These are phyloP conservation scores for Aspergillus affinis DNA, from an alignment of 495 filamentous ascomycete species.

Conservation along the genomic window DNA sequence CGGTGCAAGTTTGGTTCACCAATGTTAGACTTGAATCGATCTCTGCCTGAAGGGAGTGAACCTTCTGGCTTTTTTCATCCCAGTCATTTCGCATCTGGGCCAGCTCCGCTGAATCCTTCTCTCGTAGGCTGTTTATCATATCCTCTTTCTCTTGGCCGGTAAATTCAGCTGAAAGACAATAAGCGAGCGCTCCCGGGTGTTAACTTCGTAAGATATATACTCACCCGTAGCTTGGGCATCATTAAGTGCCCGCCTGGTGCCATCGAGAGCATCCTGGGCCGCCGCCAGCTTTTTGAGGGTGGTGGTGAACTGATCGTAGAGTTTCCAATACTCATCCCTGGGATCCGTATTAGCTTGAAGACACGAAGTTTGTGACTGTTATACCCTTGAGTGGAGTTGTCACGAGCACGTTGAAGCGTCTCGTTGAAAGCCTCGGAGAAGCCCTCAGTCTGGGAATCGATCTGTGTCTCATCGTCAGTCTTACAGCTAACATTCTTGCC, in stretches of 20 bases:
- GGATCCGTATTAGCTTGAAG: not conserved
- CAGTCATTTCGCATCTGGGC: slow-evolving; percentile 46
- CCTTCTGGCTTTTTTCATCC: slow-evolving; percentile 40
- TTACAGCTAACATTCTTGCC: not conserved
- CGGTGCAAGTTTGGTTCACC: slow-evolving; percentile 41
- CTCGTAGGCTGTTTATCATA: slow-evolving; percentile 47
- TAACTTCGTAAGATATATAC: slow-evolving; percentile 14
- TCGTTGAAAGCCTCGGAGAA: slow-evolving; percentile 40
- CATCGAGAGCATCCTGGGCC: slow-evolving; percentile 39
- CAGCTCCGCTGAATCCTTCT: slow-evolving; percentile 44
- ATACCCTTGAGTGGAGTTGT: slow-evolving; percentile 43
- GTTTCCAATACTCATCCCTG: slow-evolving; percentile 49
- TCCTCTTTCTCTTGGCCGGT: slow-evolving; percentile 51
- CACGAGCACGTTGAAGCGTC: slow-evolving; percentile 37
- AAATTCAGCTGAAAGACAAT: slow-evolving; percentile 39
- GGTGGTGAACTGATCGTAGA: slow-evolving; percentile 45
- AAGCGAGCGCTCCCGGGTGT: slow-evolving; percentile 17
- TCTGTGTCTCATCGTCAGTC: slow-evolving; percentile 23
- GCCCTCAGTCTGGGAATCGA: slow-evolving; percentile 29
- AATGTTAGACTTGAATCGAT: slow-evolving; percentile 40
- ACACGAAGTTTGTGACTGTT: not conserved
- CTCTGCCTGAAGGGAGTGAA: slow-evolving; percentile 42
- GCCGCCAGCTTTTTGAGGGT: slow-evolving; percentile 44
- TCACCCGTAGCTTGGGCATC: slow-evolving; percentile 43
- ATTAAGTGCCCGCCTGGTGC: slow-evolving; percentile 36